These are phyloP conservation scores for Boeremia exigua DNA, from an alignment of 2,329 filamentous ascomycete genomes.

Conservation along the genomic window DNA sequence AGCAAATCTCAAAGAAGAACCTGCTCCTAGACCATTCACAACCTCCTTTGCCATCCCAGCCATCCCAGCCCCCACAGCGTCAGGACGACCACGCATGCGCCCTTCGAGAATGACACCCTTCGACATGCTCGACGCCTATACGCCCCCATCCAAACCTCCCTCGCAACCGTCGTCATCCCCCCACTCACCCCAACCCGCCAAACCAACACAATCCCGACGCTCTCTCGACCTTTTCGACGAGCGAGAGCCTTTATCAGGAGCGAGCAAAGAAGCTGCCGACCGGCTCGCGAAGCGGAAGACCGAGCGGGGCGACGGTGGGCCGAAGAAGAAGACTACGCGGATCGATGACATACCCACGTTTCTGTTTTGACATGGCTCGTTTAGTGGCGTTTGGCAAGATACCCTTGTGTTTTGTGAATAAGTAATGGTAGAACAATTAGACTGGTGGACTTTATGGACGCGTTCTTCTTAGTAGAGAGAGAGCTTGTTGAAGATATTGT, in stretches of 20 bases:
- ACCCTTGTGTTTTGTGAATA: background rate
- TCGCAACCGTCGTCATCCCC: constrained; percentile 7
- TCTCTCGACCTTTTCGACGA: constrained; percentile 19
- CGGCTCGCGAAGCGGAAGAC: constrained; percentile 42
- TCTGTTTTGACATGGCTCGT: constrained; percentile 40
- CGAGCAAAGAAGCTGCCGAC: constrained; percentile 31
- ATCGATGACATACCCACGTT: constrained; percentile 55
- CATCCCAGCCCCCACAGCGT: constrained; percentile 14
- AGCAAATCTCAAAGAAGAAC: background rate
- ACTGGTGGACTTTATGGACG: too few relatives aligned
- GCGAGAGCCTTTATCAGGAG: background rate
- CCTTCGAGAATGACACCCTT: constrained; percentile 29
- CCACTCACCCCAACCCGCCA: background rate
- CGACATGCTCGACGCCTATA: constrained; percentile 36
- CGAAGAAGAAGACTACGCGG: constrained; percentile 31
- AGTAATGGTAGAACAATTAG: too few relatives aligned
- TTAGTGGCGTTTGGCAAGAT: background rate
- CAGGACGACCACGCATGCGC: constrained; percentile 15
- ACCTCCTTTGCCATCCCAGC: constrained; percentile 28
- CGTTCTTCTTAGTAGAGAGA: too few relatives aligned
- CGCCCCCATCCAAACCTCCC: background rate
- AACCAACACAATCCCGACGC: background rate
- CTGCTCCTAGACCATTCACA: constrained; percentile 1
- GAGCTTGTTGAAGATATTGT: too few relatives aligned
- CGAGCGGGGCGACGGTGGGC: constrained; percentile 34